Evolutionary conservation across 2,329 filamentous ascomycete species (phyloP), one percentile per base, ranked within the genome.

Genomic region (Dryadomyces quercivorus): DNA sequence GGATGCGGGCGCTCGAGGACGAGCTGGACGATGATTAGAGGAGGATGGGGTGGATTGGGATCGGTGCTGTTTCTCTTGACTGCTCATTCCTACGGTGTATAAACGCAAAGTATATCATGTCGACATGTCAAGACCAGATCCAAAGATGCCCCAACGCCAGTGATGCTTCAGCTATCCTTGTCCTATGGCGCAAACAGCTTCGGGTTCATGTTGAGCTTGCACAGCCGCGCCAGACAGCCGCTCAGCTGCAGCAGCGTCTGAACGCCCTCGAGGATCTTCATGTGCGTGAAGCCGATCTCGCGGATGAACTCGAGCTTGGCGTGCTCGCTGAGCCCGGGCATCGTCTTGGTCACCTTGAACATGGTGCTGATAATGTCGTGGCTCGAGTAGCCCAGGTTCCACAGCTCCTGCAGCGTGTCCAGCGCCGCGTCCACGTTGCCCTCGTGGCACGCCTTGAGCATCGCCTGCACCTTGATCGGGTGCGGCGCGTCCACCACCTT

Each of bases 291-390:
- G 53, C 93, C 93, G 69, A 98, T 98, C 72, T 96, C 93, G 72
- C 90, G 92, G 72, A 97, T 95, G 63, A 97, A 98, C 67, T 97
- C 92, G 58, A 98, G 75, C 73, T 96, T 96, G 16, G 90, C 84
- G 69, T 97, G 90, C 71, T 98, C 93, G 61, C 89, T 93, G 55
- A 98, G 73, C 1, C 86, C 89, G 2, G 88, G 87, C 57, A 97
- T 90, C 1, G 90, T 94, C 75, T 97, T 98, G 48, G 93, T 97
- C 57, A 98, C 93, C 65, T 86, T 85, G 76, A 98, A 97, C 93
- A 98, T 98, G 58, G 92, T 98, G 71, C 87, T 94, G 69, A 98
- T 94, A 63, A 98, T 95, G 69, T 98, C 93, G 72, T 98, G 92
- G 62, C 89, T 94, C n/a, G 89, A 95, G 72, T 98, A 98, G 15